Base-by-base conservation (phyloP, 495 filamentous ascomycete species). In the Penicillium antarcticum region DNA sequence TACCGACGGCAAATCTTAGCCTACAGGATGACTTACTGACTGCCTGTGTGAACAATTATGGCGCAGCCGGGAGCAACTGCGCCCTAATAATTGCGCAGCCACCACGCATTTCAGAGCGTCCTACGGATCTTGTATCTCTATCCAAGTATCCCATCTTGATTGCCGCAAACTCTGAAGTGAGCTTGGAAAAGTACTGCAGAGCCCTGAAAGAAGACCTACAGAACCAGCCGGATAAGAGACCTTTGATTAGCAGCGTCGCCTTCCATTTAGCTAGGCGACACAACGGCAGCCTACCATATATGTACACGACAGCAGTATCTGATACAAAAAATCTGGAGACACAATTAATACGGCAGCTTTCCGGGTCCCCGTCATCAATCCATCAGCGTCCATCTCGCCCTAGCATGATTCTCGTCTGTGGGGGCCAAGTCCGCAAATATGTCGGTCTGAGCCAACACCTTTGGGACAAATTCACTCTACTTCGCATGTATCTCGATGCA, bases 41-140 rank as follows among this genome's bases (percentile, higher is more conserved):
- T 2, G 75, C 73, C 0, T 45, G 67, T 0, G 62, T 80, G 39
- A 80, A 76, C 51, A 80, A 75, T 48, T 82, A 82, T 42, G 79
- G 79, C 3, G 79, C 77, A 1, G 67, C 73, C 0, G 78, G 79
- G 1, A 70, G 61, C 40, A 82, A 77, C 56, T 70, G 70, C 29
- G 69, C 75, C 0, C 57, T 80, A 43, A 49, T 82, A 8, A 54
- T 78, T 36, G 29, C 26, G 18, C 34, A 42, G 16, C 29, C 54
- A 16, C 26, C 11, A 36, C 21, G 18, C 26, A 35, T 9, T 2
- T n/a, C 0, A 18, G 11, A 52, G 21, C 7, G 9, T 23, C 2
- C 21, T 23, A 23, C 5, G 14, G 11, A 48, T 42, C 16, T 17
- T 24, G 17, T 12, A 45, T 9, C 8, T 11, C 12, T 32, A 21